phyloP scores from a whole-genome alignment of 108 stramenopile species.

The Chaetoceros muelleri region DNA sequence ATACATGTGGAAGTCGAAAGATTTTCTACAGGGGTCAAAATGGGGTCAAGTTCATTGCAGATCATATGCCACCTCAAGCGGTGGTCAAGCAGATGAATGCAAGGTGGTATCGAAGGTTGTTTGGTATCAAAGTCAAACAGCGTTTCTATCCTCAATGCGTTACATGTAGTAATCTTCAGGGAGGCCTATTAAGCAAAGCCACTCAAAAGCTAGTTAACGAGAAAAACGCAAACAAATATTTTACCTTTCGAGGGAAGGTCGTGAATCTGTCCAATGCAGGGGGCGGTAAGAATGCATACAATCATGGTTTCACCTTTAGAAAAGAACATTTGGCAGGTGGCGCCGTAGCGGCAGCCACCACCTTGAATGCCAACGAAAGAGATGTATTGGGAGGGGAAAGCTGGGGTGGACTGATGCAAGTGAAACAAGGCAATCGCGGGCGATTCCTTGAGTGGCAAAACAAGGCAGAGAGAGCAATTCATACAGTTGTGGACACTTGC shows the following conservation, averaged over 20 bases:
- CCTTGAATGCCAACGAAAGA: constrained; percentile 2
- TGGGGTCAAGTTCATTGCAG: constrained; percentile 44
- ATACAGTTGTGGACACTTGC: not conserved
- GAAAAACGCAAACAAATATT: not conserved
- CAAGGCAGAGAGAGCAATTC: not conserved
- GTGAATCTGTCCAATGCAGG: constrained; percentile 44
- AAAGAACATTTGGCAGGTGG: constrained; percentile 65
- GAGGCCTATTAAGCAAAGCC: constrained; percentile 47
- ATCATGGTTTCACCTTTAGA: constrained; percentile 48
- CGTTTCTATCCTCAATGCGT: constrained; percentile 81
- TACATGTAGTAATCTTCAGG: constrained; percentile 62
- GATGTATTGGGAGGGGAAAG: constrained; percentile 4
- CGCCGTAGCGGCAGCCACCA: constrained; percentile 29
- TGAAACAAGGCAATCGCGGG: not conserved
- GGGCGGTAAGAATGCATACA: constrained; percentile 45
- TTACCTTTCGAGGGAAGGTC: constrained; percentile 3
- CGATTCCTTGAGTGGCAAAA: not conserved
- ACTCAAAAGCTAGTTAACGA: constrained; percentile 6
- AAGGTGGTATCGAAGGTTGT: constrained; percentile 31
- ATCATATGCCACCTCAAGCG: constrained; percentile 84
- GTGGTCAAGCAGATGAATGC: constrained; percentile 59
- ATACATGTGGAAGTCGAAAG: constrained; percentile 75
- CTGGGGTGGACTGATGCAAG: no score
- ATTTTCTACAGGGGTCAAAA: constrained; percentile 11
- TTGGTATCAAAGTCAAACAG: constrained; percentile 37